phyloP scores from a whole-genome alignment of 805 yeast species.

The Teunomyces atbi region DNA sequence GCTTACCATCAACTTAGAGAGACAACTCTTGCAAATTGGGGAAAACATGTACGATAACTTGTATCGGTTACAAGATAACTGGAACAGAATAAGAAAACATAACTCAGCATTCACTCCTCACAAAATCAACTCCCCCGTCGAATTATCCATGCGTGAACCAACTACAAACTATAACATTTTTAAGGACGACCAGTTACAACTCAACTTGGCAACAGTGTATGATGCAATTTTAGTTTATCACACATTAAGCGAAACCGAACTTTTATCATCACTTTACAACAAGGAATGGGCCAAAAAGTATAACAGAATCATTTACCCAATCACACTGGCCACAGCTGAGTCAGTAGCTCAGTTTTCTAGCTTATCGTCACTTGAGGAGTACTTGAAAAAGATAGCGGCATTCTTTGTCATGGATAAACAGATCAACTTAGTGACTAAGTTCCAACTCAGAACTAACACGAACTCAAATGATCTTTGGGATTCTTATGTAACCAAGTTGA shows the following conservation, averaged over 20 bases:
- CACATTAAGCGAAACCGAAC: slow-evolving; percentile 64
- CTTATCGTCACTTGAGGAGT: slow-evolving; percentile 45
- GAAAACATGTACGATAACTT: slow-evolving; percentile 53
- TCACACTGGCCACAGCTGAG: slow-evolving; percentile 36
- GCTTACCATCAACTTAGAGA: slow-evolving; percentile 59
- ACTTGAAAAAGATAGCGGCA: slow-evolving; percentile 65
- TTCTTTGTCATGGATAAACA: slow-evolving; percentile 75
- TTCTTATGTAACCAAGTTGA: slow-evolving; percentile 55
- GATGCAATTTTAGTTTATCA: slow-evolving; percentile 83
- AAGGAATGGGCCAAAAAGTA: slow-evolving; percentile 72
- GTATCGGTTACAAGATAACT: slow-evolving; percentile 53
- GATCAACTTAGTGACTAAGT: slow-evolving; percentile 61
- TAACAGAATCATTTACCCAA: slow-evolving; percentile 67
- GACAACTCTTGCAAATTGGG: slow-evolving; percentile 60
- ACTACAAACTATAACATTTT: slow-evolving; percentile 49
- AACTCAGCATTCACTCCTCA: slow-evolving; percentile 48
- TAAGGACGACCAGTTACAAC: slow-evolving; percentile 34
- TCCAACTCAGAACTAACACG: slow-evolving; percentile 58
- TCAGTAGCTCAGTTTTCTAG: slow-evolving; percentile 26
- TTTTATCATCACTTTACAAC: slow-evolving; percentile 59
- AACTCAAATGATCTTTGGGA: slow-evolving; percentile 77
- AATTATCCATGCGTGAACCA: slow-evolving; percentile 67
- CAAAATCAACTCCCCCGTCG: slow-evolving; percentile 84
- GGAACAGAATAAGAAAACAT: slow-evolving; percentile 50
- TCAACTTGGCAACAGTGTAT: slow-evolving; percentile 70